Percentiles rank a stretch among this genome's conserved stretches.
These are phyloP conservation scores for Nannochloris sp. DNA, from an alignment of 139 green algal species.

Conservation along the genomic window DNA sequence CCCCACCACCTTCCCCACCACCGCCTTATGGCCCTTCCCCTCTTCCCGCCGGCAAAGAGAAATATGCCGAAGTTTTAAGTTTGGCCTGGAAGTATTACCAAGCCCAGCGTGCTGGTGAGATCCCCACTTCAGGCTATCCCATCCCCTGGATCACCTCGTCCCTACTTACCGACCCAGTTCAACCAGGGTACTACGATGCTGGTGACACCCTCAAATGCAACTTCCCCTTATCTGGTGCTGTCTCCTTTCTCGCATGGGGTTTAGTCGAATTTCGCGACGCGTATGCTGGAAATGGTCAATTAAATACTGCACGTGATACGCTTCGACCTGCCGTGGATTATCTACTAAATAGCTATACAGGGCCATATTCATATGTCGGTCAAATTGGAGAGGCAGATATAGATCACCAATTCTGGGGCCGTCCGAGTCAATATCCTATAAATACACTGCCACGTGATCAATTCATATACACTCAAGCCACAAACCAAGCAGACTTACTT, in stretches of 20 bases:
- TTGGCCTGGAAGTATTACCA: slow-evolving; percentile 7
- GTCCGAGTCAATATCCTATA: background rate
- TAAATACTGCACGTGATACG: background rate
- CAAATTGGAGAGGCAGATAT: background rate
- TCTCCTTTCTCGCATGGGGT: background rate
- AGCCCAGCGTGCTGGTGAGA: slow-evolving; percentile 7
- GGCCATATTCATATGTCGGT: background rate
- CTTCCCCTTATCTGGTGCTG: slow-evolving; percentile 1
- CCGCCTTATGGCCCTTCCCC: background rate
- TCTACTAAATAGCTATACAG: background rate
- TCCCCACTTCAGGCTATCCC: background rate
- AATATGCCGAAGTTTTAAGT: slow-evolving; percentile 1
- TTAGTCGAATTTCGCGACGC: background rate
- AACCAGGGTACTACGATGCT: slow-evolving; percentile 12
- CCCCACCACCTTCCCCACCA: background rate
- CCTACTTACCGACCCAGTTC: slow-evolving; percentile 3
- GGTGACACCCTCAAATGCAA: slow-evolving; percentile 11
- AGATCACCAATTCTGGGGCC: slow-evolving; percentile 8
- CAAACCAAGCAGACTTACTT: background rate
- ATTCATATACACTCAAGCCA: background rate
- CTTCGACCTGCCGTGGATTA: background rate
- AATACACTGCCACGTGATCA: background rate
- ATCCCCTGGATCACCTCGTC: background rate
- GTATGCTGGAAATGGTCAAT: background rate
- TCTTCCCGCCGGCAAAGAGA: background rate